A percentile compares a stretch with the other conserved stretches of the same genome.
Evolutionary conservation across 2,329 filamentous ascomycete species (phyloP).

Genomic region (Ophiocordyceps camponoti-rufipedis): DNA sequence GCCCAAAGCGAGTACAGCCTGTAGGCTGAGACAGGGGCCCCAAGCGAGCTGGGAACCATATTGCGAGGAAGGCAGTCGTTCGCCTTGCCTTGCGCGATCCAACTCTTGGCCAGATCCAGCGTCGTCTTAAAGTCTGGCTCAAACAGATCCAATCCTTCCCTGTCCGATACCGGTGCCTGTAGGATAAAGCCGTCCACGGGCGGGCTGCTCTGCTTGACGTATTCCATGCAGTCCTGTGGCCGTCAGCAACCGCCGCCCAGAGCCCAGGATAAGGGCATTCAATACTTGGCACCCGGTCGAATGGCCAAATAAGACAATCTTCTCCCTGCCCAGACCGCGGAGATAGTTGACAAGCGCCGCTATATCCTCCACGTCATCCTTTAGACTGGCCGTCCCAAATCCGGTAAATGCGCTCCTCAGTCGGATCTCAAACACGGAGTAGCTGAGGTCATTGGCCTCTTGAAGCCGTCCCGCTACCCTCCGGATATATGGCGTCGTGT

Average conservation of each 20-base stretch:
- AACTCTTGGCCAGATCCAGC: conserved; percentile 29
- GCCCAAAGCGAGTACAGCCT: conserved; percentile 31
- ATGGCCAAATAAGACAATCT: conserved; percentile 37
- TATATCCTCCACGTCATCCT: conserved; percentile 35
- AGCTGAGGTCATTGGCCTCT: conserved; percentile 18
- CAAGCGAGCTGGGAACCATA: conserved; percentile 20
- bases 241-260: background rate
- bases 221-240: conserved; percentile 37
- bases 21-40: conserved; percentile 31
- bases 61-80: conserved; percentile 35
- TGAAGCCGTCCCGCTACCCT: conserved; percentile 25
- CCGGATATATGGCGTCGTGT: conserved; percentile 40
- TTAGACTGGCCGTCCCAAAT: conserved; percentile 31
- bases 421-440: conserved; percentile 37
- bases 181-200: conserved; percentile 60
- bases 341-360: conserved; percentile 34
- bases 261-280: background rate
- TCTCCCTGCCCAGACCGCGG: conserved; percentile 27
- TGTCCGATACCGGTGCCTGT: conserved; percentile 64
- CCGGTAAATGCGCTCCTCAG: conserved; percentile 34
- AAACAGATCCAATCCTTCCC: conserved; percentile 38
- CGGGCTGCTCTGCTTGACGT: conserved; percentile 23
- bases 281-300: conserved; percentile 38
- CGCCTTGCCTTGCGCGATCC: conserved; percentile 35
- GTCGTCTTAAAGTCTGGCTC: conserved; percentile 26